Percentiles rank a stretch among this genome's conserved stretches.
phyloP scores from a whole-genome alignment of 768 basidiomycete genomes.

The Boletus subcaerulescens region DNA sequence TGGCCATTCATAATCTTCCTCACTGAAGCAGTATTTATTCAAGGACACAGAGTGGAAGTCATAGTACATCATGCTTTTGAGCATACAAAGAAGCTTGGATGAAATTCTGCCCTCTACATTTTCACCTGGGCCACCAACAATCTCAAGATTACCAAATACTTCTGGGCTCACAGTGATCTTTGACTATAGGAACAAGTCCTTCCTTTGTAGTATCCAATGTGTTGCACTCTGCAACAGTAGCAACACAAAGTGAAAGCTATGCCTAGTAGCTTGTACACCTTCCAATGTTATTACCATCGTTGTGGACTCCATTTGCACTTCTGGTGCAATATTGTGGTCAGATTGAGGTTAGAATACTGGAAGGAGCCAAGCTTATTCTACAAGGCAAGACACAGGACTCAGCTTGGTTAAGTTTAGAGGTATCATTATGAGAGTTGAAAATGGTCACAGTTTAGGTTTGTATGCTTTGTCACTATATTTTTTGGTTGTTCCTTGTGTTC shows the following conservation, averaged over 20 bases:
- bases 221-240: not conserved
- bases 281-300: not conserved
- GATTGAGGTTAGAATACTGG: too few relatives aligned
- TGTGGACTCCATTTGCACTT: too few relatives aligned
- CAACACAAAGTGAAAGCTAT: not conserved
- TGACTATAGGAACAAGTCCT: not conserved
- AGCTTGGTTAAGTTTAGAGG: too few relatives aligned
- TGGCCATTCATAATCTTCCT: too few relatives aligned
- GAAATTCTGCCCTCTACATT: not conserved
- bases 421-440: too few relatives aligned
- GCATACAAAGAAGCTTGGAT: not conserved
- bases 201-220: not conserved
- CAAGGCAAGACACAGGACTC: too few relatives aligned
- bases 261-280: not conserved
- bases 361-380: too few relatives aligned
- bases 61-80: not conserved
- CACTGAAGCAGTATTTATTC: not conserved
- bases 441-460: too few relatives aligned
- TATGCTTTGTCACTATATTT: too few relatives aligned
- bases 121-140: not conserved
- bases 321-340: too few relatives aligned
- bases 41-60: not conserved
- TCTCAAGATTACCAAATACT: not conserved
- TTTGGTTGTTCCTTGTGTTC: too few relatives aligned
- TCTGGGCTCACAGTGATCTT: not conserved